Conservation (phyloP, 2,329 filamentous ascomycete genomes). For the Colletotrichum limetticola region DNA sequence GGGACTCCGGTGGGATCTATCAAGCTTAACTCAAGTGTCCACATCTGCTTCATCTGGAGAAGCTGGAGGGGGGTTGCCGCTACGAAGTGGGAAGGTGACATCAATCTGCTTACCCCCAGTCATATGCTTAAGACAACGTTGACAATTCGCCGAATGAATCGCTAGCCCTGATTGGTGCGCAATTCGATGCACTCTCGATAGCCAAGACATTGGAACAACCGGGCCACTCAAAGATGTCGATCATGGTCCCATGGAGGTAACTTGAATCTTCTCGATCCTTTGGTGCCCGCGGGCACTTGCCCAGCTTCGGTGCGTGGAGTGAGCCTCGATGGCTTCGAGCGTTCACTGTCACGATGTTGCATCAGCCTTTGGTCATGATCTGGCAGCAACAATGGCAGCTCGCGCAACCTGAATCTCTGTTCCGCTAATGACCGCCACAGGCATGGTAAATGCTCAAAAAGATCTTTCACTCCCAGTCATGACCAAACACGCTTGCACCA, state of each 20-base stretch:
- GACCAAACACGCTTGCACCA: neutral
- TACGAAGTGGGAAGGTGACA: conserved; percentile 14
- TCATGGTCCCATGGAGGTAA: no score
- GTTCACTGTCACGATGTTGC: neutral
- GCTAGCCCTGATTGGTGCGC: conserved; percentile 4
- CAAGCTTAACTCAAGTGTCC: no score
- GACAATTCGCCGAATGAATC: neutral
- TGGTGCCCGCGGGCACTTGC: no score
- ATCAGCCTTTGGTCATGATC: neutral
- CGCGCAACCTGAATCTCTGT: neutral
- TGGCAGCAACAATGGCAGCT: neutral
- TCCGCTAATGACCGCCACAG: neutral
- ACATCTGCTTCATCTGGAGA: no score
- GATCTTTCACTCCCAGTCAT: neutral
- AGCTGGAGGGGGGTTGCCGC: no score
- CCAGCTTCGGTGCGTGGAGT: no score
- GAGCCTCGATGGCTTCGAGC: no score
- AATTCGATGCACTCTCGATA: neutral
- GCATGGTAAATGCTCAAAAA: neutral
- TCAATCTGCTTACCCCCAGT: neutral
- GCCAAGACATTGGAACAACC: neutral
- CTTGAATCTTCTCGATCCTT: no score
- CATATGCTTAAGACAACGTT: no score
- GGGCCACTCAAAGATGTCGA: neutral
- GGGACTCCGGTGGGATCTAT: neutral